Evolutionary conservation across 768 basidiomycete species (phyloP).

Genomic region (Leccinum obscurum): DNA sequence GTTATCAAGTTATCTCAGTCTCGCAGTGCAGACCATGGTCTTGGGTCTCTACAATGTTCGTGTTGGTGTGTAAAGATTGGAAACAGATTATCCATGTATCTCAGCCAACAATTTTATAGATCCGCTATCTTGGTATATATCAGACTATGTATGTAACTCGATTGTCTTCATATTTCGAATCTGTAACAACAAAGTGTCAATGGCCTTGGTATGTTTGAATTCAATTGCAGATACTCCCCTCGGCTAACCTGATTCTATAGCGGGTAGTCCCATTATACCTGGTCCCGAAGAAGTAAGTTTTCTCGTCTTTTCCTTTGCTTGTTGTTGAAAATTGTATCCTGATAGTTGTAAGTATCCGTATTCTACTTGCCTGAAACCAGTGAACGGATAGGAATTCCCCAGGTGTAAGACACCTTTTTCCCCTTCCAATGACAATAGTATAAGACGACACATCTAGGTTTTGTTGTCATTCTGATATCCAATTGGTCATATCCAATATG

Average conservation of each 20-base stretch:
- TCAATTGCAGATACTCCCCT: too few species aligned
- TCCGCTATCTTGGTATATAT: too few species aligned
- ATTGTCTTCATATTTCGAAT: too few species aligned
- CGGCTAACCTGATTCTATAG: background rate
- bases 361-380: background rate
- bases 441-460: background rate
- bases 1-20: too few species aligned
- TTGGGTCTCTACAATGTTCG: too few species aligned
- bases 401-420: background rate
- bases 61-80: too few species aligned
- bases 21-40: too few species aligned
- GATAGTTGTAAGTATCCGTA: background rate
- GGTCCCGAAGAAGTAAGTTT: background rate
- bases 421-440: background rate
- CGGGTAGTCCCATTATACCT: background rate
- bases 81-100: too few species aligned
- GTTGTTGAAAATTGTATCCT: background rate
- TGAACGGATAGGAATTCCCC: background rate
- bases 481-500: background rate
- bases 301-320: background rate
- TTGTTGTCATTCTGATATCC: background rate
- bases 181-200: background rate
- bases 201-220: background rate
- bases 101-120: too few species aligned
- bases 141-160: too few species aligned